Evolutionary conservation across 2,329 filamentous ascomycete species (phyloP).

Genomic region (Catunica adiposa): DNA sequence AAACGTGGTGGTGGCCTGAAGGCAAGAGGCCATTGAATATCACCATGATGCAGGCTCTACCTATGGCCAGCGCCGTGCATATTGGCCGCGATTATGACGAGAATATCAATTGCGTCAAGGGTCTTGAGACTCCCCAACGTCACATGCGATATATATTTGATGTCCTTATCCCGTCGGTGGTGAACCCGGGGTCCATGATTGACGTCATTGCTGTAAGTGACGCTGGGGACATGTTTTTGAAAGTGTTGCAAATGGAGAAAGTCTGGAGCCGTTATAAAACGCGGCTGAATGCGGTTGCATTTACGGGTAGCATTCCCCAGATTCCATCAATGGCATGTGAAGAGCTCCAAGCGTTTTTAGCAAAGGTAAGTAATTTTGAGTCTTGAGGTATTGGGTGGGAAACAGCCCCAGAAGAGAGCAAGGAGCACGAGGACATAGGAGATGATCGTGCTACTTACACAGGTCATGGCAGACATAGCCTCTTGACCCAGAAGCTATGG

Average conservation of each 20-base stretch:
- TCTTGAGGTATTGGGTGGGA: neutral
- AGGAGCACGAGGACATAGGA: too few relatives aligned
- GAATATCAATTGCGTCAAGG: constrained; percentile 19
- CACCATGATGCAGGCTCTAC: constrained; percentile 38
- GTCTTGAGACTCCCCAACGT: constrained; percentile 3
- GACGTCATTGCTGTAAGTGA: constrained; percentile 58
- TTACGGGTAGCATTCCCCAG: constrained; percentile 32
- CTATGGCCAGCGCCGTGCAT: constrained; percentile 47
- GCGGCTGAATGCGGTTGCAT: constrained; percentile 31
- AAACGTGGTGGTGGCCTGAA: constrained; percentile 59
- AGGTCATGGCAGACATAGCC: too few relatives aligned
- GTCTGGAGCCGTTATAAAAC: constrained; percentile 31
- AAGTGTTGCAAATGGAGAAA: constrained; percentile 40
- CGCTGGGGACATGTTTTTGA: constrained; percentile 37
- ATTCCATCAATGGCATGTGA: constrained; percentile 25
- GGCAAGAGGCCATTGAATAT: constrained; percentile 42
- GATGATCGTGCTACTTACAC: too few relatives aligned
- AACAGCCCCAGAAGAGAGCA: too few relatives aligned
- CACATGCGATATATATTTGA: constrained; percentile 56
- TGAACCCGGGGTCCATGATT: constrained; percentile 35
- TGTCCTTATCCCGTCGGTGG: constrained; percentile 36
- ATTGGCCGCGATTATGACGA: constrained; percentile 33
- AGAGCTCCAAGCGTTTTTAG: constrained; percentile 33
- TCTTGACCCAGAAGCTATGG: too few relatives aligned
- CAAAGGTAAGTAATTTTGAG: constrained; percentile 26